Base-by-base conservation (phyloP, 768 basidiomycete species). In the Tubosaeta sp. region DNA sequence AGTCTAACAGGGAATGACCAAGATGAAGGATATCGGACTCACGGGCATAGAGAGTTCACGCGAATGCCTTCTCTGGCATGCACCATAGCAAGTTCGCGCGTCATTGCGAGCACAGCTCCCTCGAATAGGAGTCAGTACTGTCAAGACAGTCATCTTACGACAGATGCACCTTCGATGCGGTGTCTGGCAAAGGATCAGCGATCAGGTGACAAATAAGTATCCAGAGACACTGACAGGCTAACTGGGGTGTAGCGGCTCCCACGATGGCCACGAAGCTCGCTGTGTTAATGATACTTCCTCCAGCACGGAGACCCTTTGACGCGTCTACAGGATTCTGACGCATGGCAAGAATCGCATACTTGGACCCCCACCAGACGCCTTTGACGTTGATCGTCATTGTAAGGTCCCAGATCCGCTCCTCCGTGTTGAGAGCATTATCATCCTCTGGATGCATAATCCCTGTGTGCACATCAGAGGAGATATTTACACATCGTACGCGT, bases 321-420 rank as follows among this genome's bases (percentile, higher is more conserved):
- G 80, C 78, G 51, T 97, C 94, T 41, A 81, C 81, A 11, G 90
- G 81, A 71, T 99, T 99, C 55, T 90, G 71, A 53, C 91, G 85
- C 95, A 99, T 99, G 32, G 96, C 96, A 46, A 86, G 75, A 64
- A 99, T 94, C 6, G 95, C 96, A 63, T 98, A 86, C 72, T 97
- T 98, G 78, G 89, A 94, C 29, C 96, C 96, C 86, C 87, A 99
- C 96, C 95, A 98, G 53, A 98, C 96, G 46, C 96, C 96, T 72
- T 98, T 99, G 64, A 95, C 82, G 69, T 98, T 98, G 75, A 97
- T 84, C 56, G 86, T 80, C 86, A 90, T 90, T 2, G 90, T 92
- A 51, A 92, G 75, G 65, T 91, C 90, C 95, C 96, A 99, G 70
- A 98, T 92, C 45, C 78, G 81, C 71, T 99, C 96, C 65, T 95